Base-by-base conservation (phyloP, 225 moss, liverwort and hornwort genomes). In the Straminergon stramineum region DNA sequence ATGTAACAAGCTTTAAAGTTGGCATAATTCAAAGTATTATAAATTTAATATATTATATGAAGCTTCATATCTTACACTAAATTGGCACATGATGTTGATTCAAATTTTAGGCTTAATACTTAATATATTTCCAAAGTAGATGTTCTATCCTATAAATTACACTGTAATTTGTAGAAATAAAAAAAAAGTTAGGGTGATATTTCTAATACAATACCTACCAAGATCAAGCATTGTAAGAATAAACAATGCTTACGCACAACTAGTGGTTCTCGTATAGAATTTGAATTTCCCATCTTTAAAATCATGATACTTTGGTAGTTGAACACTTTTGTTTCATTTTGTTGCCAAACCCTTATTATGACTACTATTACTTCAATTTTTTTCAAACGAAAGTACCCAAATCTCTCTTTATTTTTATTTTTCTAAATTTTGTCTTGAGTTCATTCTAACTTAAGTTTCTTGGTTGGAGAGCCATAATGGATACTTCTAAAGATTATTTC, bases 331-430 rank as follows among this genome's bases (percentile, higher is more conserved):
- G 3, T 24, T 34, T 37, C 1, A n/a, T 77, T 57, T 26, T n/a
- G 6, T n/a, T n/a, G 7, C n/a, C 27, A 17, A n/a, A 17, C 2
- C 17, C 7, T 4, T 14, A 4, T 17, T 39, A 11, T 58, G 1
- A 58, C 12, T 39, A 17, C 28, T 39, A 80, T 28, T 39, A 7
- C 28, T 39, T 27, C 12, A 18, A 28, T 80, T 57, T 39, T 78
- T n/a, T 1, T 27, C 10, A n/a, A n/a, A 56, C 0, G 1, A 17
- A 35, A n/a, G 7, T 1, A 6, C 0, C 4, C 1, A 26, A 26
- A 35, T 37, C 4, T 45, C 1, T 23, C 15, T 2, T 32, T 35
- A 3, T 8, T 16, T 76, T 3, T 74, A 48, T 48, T 5, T 17
- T 13, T 11, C 26, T 13, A 0, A 5, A 0, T 31, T 35, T 53